Percentiles rank a stretch among this genome's conserved stretches.
phyloP scores from a whole-genome alignment of 2,329 filamentous ascomycete species.

The Aureobasidium zeae region DNA sequence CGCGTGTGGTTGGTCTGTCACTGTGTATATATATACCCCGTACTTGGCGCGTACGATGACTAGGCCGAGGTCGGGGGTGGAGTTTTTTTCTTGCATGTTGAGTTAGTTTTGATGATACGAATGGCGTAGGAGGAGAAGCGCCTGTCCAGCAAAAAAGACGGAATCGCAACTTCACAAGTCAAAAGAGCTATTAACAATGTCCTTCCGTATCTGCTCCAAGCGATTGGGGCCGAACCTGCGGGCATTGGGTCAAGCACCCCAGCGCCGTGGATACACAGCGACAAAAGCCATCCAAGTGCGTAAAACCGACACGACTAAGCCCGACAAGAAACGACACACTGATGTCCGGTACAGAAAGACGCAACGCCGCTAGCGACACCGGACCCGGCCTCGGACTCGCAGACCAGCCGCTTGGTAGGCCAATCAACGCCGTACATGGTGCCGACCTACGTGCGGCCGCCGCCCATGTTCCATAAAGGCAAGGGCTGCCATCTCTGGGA shows the following conservation, averaged over 20 bases:
- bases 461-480: constrained; percentile 81
- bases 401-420: constrained; percentile 63
- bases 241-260: constrained; percentile 16
- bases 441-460: constrained; percentile 82
- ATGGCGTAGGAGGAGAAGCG: no score
- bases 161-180: no score
- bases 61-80: no score
- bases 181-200: constrained; percentile 20
- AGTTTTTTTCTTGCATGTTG: no score
- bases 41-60: no score
- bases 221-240: constrained; percentile 21
- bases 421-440: constrained; percentile 85
- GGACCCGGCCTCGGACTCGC: constrained; percentile 64
- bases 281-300: constrained; percentile 35
- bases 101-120: no score
- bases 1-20: no score
- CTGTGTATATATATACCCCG: no score
- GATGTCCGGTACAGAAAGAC: constrained; percentile 34
- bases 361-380: constrained; percentile 53
- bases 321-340: constrained; percentile 14
- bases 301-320: constrained; percentile 3
- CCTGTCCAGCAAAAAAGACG: no score
- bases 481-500: constrained; percentile 86
- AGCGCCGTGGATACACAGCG: constrained; percentile 29
- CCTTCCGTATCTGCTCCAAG: constrained; percentile 20